phyloP scores from a whole-genome alignment of 768 basidiomycete species.

The Saitozyma sp. region DNA sequence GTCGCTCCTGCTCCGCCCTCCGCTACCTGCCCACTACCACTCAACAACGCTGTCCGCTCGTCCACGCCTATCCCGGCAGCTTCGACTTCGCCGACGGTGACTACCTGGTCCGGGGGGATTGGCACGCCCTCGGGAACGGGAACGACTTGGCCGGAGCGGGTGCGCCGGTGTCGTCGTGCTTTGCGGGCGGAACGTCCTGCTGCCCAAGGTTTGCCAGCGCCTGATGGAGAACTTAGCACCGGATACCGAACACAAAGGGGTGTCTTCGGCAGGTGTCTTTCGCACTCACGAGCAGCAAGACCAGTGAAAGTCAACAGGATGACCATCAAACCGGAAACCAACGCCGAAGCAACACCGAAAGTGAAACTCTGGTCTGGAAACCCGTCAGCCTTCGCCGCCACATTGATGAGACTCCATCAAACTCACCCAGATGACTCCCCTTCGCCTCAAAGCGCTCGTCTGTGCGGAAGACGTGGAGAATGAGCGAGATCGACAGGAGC shows the following conservation, averaged over 20 bases:
- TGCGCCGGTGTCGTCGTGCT: slow-evolving; percentile 43
- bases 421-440: slow-evolving; percentile 40
- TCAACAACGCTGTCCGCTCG: slow-evolving; percentile 44
- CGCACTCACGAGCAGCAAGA: slow-evolving; percentile 43
- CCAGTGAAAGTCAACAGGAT: slow-evolving; percentile 46
- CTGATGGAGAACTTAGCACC: slow-evolving; percentile 10
- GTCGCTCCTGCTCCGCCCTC: slow-evolving; percentile 32
- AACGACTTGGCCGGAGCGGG: slow-evolving; percentile 45
- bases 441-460: slow-evolving; percentile 44
- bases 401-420: neutral
- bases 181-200: slow-evolving; percentile 46
- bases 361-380: slow-evolving; percentile 38
- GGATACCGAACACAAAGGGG: neutral
- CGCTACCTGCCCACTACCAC: slow-evolving; percentile 14
- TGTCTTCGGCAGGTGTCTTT: too few species aligned
- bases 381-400: too few species aligned
- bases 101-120: slow-evolving; percentile 38
- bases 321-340: slow-evolving; percentile 37
- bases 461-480: slow-evolving; percentile 48
- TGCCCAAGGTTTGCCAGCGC: slow-evolving; percentile 50
- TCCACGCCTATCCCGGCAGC: slow-evolving; percentile 11
- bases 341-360: slow-evolving; percentile 45
- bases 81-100: slow-evolving; percentile 43
- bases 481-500: slow-evolving; percentile 41
- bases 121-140: slow-evolving; percentile 38